Percentiles rank a stretch among this genome's conserved stretches.
phyloP scores from a whole-genome alignment of 345 rosid species.

The Rhodomyrtus tomentosa region DNA sequence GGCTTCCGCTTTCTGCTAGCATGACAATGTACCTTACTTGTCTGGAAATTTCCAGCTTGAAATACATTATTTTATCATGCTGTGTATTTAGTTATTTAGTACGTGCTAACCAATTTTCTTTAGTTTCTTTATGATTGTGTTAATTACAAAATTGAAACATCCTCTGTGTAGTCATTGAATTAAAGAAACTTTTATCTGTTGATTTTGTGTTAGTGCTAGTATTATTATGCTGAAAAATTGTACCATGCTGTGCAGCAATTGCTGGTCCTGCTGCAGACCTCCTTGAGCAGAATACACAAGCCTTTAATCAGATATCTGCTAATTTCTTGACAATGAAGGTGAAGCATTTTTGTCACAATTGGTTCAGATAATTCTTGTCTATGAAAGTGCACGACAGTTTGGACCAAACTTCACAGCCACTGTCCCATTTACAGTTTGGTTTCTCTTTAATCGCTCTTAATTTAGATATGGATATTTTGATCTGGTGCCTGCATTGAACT shows the following conservation, averaged over 20 bases:
- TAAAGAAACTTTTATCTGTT: background rate
- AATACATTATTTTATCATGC: background rate
- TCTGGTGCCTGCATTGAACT: background rate
- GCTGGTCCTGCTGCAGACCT: slow-evolving; percentile 42
- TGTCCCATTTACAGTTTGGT: background rate
- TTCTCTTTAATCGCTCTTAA: background rate
- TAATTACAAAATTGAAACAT: background rate
- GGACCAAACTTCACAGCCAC: background rate
- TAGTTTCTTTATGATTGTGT: background rate
- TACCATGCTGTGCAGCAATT: slow-evolving; percentile 27
- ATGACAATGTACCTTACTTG: background rate
- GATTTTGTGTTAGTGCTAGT: background rate
- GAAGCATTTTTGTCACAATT: slow-evolving; percentile 1
- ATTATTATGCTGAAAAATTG: background rate
- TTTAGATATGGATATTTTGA: background rate
- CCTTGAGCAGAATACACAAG: slow-evolving; percentile 47
- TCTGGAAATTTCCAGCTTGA: background rate
- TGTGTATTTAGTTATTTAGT: background rate
- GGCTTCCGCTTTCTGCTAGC: background rate
- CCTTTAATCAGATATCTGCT: slow-evolving; percentile 34
- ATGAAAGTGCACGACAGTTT: background rate
- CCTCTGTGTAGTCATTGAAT: background rate
- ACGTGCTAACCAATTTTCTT: background rate
- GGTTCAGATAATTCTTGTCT: background rate
- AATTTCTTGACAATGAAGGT: slow-evolving; percentile 46